These are phyloP conservation scores for Didymella lethalis DNA, from an alignment of 2,329 filamentous ascomycete species.

Conservation along the genomic window DNA sequence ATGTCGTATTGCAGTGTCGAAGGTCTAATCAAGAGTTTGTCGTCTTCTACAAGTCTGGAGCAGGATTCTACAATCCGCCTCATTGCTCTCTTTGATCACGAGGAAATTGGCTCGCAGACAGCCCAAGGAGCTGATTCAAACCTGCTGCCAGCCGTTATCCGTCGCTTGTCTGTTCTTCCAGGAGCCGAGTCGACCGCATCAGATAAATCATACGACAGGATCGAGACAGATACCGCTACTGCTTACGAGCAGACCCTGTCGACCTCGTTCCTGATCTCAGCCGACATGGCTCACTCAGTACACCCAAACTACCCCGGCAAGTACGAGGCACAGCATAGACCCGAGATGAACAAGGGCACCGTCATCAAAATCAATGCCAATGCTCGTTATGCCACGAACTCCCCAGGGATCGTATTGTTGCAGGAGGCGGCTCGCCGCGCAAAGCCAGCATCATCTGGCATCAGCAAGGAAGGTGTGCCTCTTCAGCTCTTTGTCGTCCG, in stretches of 20 bases:
- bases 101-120: slow-evolving; percentile 92
- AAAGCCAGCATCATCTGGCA: slow-evolving; percentile 58
- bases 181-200: slow-evolving; percentile 62
- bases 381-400: slow-evolving; percentile 95
- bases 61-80: slow-evolving; percentile 84
- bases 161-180: slow-evolving; percentile 82
- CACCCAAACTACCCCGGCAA: slow-evolving; percentile 94
- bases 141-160: slow-evolving; percentile 84
- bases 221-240: slow-evolving; percentile 69
- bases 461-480: slow-evolving; percentile 72
- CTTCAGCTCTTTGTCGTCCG: slow-evolving; percentile 95
- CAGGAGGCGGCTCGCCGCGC: slow-evolving; percentile 79
- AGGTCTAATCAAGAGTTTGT: slow-evolving; percentile 82
- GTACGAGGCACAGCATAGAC: slow-evolving; percentile 89
- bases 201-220: slow-evolving; percentile 71
- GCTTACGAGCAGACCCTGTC: slow-evolving; percentile 93
- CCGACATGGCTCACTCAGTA: slow-evolving; percentile 96
- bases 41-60: slow-evolving; percentile 69
- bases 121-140: slow-evolving; percentile 95
- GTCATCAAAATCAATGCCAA: slow-evolving; percentile 99
- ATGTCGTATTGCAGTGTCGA: slow-evolving; percentile 94
- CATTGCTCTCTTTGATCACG: slow-evolving; percentile 96
- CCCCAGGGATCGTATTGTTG: slow-evolving; percentile 89
- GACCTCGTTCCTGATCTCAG: slow-evolving; percentile 91
- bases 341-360: slow-evolving; percentile 94